A percentile compares a stretch with the other conserved stretches of the same genome.
These are phyloP conservation scores for Bjerkandera adusta DNA, from an alignment of 1,284 basidiomycete species.

Conservation along the genomic window DNA sequence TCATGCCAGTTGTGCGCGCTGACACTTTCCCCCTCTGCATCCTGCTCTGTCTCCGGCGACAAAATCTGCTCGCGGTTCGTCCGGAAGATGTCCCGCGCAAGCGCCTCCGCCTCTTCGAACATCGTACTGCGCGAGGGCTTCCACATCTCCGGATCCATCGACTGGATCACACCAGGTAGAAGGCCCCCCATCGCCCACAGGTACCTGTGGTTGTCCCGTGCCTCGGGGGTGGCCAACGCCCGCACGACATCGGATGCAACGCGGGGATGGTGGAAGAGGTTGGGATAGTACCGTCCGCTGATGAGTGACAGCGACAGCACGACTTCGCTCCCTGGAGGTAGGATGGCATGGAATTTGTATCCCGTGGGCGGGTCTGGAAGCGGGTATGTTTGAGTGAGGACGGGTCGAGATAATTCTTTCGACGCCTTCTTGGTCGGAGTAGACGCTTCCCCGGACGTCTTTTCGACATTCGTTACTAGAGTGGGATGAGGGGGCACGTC, in stretches of 20 bases:
- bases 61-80: neutral
- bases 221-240: too few relatives aligned
- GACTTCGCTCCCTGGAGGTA: slow-evolving; percentile 59
- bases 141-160: slow-evolving; percentile 59
- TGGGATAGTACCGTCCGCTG: slow-evolving; percentile 73
- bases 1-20: too few relatives aligned
- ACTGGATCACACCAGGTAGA: slow-evolving; percentile 58
- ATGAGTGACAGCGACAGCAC: slow-evolving; percentile 65
- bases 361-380: slow-evolving; percentile 62
- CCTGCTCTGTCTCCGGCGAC: neutral
- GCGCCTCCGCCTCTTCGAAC: slow-evolving; percentile 55
- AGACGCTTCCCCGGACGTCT: slow-evolving; percentile 1
- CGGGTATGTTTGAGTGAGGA: slow-evolving; percentile 37
- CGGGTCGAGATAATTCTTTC: slow-evolving; percentile 30
- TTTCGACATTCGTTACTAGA: too few relatives aligned
- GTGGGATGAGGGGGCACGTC: neutral
- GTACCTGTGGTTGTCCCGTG: slow-evolving; percentile 40
- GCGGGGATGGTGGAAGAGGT: slow-evolving; percentile 59
- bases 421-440: slow-evolving; percentile 20
- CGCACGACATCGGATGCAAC: too few relatives aligned
- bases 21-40: too few relatives aligned
- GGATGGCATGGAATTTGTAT: slow-evolving; percentile 67
- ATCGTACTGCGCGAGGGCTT: slow-evolving; percentile 48
- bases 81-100: slow-evolving; percentile 29
- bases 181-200: slow-evolving; percentile 69